These are phyloP conservation scores for Citrus unshiu DNA, from an alignment of 345 rosid species.

Conservation along the genomic window DNA sequence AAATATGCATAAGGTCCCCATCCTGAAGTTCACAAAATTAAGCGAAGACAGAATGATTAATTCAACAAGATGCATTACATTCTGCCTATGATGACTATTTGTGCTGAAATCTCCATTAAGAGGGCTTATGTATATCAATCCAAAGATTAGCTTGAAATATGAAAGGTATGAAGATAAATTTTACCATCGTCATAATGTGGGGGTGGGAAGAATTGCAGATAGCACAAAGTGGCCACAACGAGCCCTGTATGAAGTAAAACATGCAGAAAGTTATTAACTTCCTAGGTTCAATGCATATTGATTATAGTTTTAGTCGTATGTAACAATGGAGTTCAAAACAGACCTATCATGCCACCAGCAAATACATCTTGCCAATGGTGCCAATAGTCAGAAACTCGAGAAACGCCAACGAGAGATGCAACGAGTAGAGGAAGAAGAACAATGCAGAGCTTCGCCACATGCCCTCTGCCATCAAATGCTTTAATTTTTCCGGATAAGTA, in stretches of 20 bases:
- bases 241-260: constrained; percentile 33
- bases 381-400: constrained; percentile 86
- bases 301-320: not conserved
- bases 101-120: not conserved
- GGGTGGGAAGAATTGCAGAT: constrained; percentile 59
- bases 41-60: not conserved
- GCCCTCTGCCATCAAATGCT: constrained; percentile 70
- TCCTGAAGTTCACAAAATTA: constrained; percentile 20
- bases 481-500: constrained; percentile 72
- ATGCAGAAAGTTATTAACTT: not conserved
- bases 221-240: constrained; percentile 50
- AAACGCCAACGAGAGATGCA: constrained; percentile 72
- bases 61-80: not conserved
- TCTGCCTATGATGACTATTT: not conserved
- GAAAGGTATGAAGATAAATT: not conserved
- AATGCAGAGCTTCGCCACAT: constrained; percentile 72
- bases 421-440: constrained; percentile 56
- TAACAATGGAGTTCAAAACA: not conserved
- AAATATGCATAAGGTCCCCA: constrained; percentile 75
- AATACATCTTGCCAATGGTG: constrained; percentile 92
- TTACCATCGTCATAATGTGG: constrained; percentile 57
- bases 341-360: constrained; percentile 70
- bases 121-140: no score
- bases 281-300: not conserved
- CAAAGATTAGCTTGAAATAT: not conserved